Percentiles rank a stretch among this genome's conserved stretches.
Conservation (phyloP, 2,329 filamentous ascomycete genomes). For the Ophiostoma sp. region DNA sequence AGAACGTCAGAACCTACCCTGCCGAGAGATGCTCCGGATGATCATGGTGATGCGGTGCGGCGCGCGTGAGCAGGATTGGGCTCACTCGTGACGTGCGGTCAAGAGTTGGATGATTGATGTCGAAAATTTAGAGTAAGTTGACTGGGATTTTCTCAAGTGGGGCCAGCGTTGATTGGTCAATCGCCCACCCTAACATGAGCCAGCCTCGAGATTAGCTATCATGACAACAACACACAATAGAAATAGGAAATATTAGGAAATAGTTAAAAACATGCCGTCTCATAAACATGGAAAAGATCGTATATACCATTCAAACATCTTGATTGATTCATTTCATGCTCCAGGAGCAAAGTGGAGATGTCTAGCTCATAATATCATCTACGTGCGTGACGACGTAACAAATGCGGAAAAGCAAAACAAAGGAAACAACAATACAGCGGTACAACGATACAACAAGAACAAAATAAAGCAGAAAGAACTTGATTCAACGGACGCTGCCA, state of each 20-base stretch:
- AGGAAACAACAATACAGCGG: neutral
- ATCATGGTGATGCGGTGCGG: constrained; percentile 44
- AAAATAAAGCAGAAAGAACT: neutral
- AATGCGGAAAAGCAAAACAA: neutral
- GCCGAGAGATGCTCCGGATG: constrained; percentile 50
- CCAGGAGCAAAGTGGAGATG: constrained; percentile 21
- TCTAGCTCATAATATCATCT: constrained; percentile 13
- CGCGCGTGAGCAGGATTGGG: neutral
- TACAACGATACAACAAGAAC: neutral
- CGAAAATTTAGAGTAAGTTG: constrained; percentile 5
- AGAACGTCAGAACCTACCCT: constrained; percentile 39
- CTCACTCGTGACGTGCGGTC: neutral
- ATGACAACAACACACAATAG: neutral
- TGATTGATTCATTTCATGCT: constrained; percentile 11
- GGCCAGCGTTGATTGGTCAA: neutral
- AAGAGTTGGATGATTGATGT: neutral
- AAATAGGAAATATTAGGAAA: neutral
- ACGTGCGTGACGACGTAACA: constrained; percentile 8
- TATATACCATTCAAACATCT: neutral
- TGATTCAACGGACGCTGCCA: neutral
- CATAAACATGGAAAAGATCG: neutral
- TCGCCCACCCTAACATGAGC: neutral
- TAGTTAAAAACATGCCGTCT: no score
- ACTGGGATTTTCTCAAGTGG: constrained; percentile 11
- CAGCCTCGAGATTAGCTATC: neutral